These are phyloP conservation scores for Erucastrum elatum DNA, from an alignment of 345 rosid species.

Conservation along the genomic window DNA sequence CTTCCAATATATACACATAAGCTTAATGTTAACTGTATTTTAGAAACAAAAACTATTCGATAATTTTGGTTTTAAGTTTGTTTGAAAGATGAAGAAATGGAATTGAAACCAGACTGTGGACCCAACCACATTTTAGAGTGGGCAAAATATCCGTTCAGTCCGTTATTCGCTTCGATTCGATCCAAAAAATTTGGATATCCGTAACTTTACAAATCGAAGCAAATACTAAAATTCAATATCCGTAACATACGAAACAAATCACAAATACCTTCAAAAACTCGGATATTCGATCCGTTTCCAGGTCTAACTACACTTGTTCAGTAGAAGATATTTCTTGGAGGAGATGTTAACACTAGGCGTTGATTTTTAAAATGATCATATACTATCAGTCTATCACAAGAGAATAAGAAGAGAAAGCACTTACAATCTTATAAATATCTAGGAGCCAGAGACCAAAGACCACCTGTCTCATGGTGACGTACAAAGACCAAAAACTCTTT, in stretches of 20 bases:
- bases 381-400: no score
- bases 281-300: no score
- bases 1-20: not conserved
- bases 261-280: no score
- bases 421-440: constrained; percentile 25
- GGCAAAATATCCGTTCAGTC: no score
- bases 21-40: not conserved
- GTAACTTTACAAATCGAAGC: no score
- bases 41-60: not conserved
- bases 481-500: constrained; percentile 35
- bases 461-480: constrained; percentile 65
- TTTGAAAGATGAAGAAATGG: not conserved
- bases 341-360: not conserved
- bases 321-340: constrained; percentile 6
- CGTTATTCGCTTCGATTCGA: no score
- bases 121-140: no score
- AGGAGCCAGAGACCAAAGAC: no score
- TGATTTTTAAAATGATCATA: not conserved
- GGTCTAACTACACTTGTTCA: no score
- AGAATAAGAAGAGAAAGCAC: not conserved
- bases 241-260: no score
- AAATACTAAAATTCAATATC: no score
- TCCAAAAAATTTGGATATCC: no score
- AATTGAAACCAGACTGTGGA: not conserved
- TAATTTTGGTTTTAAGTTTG: not conserved